Conservation (phyloP, 306 rosid genomes). For the Medicago ruthenica region DNA sequence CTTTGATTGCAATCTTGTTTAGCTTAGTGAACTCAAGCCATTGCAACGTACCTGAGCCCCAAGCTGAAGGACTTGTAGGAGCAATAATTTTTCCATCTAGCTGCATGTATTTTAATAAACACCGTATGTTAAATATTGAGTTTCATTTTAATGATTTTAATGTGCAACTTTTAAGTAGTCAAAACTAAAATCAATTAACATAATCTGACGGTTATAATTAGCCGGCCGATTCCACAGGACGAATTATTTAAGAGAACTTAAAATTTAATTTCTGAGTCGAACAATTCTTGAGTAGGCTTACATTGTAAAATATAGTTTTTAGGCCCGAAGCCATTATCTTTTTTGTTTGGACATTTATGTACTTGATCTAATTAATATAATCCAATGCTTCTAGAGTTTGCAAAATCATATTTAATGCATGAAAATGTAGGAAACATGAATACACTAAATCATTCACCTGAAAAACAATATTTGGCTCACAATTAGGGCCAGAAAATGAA, state of each 20-base stretch:
- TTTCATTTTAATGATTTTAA: not conserved
- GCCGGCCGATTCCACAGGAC: too few species aligned
- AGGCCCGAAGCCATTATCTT: too few species aligned
- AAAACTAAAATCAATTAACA: too few species aligned
- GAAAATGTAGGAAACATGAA: not conserved
- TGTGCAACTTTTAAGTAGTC: too few species aligned
- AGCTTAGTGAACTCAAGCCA: constrained; percentile 77
- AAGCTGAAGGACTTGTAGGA: constrained; percentile 58
- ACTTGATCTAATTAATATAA: not conserved
- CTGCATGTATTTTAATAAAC: constrained; percentile 43
- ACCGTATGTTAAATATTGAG: not conserved
- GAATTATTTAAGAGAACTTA: too few species aligned
- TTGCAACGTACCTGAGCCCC: constrained; percentile 74
- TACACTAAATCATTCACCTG: constrained; percentile 53
- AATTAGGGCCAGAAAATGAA: constrained; percentile 65
- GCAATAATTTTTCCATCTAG: constrained; percentile 79
- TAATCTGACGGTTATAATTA: too few species aligned
- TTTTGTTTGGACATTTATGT: too few species aligned
- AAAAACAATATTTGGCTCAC: constrained; percentile 62
- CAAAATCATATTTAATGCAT: not conserved
- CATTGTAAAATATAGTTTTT: too few species aligned
- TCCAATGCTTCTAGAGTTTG: constrained; percentile 8
- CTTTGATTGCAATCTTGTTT: constrained; percentile 56
- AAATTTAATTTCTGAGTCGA: too few species aligned
- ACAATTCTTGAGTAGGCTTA: too few species aligned